These are phyloP conservation scores for Parathielavia hyrcaniae DNA, from an alignment of 495 filamentous ascomycete species.

Conservation along the genomic window DNA sequence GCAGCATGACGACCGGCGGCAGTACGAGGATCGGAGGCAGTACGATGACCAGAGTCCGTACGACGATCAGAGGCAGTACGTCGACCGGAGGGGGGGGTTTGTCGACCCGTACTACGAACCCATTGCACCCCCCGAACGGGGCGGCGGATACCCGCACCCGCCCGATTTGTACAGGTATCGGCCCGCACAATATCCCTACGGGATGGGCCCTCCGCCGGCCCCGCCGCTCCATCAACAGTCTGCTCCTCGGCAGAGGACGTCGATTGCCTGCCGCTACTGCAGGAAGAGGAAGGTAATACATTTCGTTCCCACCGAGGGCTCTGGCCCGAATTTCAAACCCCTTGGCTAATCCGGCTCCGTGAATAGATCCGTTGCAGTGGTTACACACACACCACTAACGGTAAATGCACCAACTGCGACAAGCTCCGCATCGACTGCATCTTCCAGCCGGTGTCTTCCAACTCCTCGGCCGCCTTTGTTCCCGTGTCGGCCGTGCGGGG, in stretches of 20 bases:
- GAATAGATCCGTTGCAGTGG: slow-evolving; percentile 49
- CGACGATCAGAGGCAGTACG: slow-evolving; percentile 9
- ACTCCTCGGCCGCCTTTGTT: slow-evolving; percentile 44
- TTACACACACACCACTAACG: slow-evolving; percentile 44
- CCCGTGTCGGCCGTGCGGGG: slow-evolving; percentile 44
- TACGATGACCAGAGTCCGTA: slow-evolving; percentile 11
- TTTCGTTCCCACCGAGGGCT: neutral
- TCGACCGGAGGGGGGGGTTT: slow-evolving; percentile 13
- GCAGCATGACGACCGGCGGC: slow-evolving; percentile 21
- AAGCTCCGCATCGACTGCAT: slow-evolving; percentile 49
- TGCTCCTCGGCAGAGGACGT: slow-evolving; percentile 46
- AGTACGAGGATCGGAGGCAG: slow-evolving; percentile 13
- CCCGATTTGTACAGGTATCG: slow-evolving; percentile 25
- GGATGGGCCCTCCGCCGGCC: slow-evolving; percentile 20
- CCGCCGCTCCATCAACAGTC: slow-evolving; percentile 33
- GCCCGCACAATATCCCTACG: slow-evolving; percentile 14
- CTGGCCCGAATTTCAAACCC: neutral
- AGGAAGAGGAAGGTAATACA: slow-evolving; percentile 44
- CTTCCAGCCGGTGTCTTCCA: slow-evolving; percentile 46
- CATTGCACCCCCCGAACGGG: slow-evolving; percentile 9
- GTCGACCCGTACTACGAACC: slow-evolving; percentile 23
- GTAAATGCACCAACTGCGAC: slow-evolving; percentile 47
- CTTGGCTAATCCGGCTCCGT: slow-evolving; percentile 12
- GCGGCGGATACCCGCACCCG: slow-evolving; percentile 21
- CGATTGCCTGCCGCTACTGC: slow-evolving; percentile 49